Evolutionary conservation across 176 grass and related monocot genomes (phyloP), one percentile per base, ranked within the genome.

Genomic region (Puya raimondii): DNA sequence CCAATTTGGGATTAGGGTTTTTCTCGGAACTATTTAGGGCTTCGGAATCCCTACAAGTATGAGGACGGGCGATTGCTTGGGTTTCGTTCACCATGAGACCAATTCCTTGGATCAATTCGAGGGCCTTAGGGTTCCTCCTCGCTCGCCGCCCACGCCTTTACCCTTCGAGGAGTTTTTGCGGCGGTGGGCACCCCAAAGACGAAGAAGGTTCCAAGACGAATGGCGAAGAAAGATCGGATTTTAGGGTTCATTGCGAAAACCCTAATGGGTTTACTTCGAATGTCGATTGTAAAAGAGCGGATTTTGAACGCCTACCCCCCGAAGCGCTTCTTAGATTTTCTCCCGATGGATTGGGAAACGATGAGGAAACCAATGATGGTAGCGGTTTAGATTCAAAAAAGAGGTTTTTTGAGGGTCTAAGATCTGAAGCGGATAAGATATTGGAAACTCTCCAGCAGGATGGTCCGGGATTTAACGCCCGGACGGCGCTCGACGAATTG

Each of bases 371-470:
- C 10, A 75, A 77, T 52, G 78, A 86, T 59, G 64, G 27, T 49
- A 72, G 58, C 10, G 51, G 50, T 51, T 26, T 51, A 14, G 58
- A 63, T 52, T 48, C 47, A 27, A 73, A 64, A 66, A 67, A 80
- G 72, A 73, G 58, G 61, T 73, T 49, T 65, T 66, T 56, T 15
- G 64, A 74, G 56, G 84, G 74, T 50, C 12, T 77, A 64, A 85
- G 64, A 23, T 23, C 67, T 47, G 20, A 90, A 53, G 81, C 84
- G 5, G 79, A 87, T 18, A 76, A 64, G 80, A 70, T 96, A 22
- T 78, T 92, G 49, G 76, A 68, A 82, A 82, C 90, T 11, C 74
- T 96, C 49, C 79, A 80, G 61, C 93, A 96, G 80, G 93, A 96
- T 20, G 93, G 93, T 6, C 93, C 81, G 10, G 93, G 88, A 10